Percentiles rank a stretch among this genome's conserved stretches.
phyloP scores from a whole-genome alignment of 805 yeast genomes.

The Yamadazyma olivae region DNA sequence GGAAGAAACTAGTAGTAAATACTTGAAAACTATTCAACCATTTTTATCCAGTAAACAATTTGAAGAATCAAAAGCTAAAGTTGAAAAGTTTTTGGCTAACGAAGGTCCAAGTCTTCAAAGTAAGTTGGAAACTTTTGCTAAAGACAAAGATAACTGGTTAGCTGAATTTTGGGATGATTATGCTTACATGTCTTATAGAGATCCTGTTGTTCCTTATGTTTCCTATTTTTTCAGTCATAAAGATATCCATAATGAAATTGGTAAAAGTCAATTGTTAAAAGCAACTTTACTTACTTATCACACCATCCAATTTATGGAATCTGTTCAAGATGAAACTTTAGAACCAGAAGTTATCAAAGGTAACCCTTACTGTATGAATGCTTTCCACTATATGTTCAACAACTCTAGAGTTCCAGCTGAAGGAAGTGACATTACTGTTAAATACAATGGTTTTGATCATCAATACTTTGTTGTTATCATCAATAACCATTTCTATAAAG shows the following conservation, averaged over 20 bases:
- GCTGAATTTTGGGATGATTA: slow-evolving; percentile 91
- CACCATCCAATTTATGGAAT: slow-evolving; percentile 62
- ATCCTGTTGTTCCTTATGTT: slow-evolving; percentile 92
- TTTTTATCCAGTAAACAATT: slow-evolving; percentile 51
- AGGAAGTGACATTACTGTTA: slow-evolving; percentile 59
- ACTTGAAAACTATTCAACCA: slow-evolving; percentile 73
- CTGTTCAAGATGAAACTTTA: slow-evolving; percentile 67
- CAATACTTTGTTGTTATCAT: slow-evolving; percentile 70
- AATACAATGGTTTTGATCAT: slow-evolving; percentile 48
- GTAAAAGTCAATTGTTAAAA: slow-evolving; percentile 63
- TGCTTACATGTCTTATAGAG: slow-evolving; percentile 87
- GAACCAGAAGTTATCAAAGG: slow-evolving; percentile 79
- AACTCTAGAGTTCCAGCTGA: slow-evolving; percentile 76
- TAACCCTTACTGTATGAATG: slow-evolving; percentile 91
- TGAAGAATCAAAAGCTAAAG: slow-evolving; percentile 48
- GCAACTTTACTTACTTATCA: slow-evolving; percentile 73
- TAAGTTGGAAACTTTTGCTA: slow-evolving; percentile 57
- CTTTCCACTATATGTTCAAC: slow-evolving; percentile 88
- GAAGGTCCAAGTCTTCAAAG: slow-evolving; percentile 66
- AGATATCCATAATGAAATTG: slow-evolving; percentile 57
- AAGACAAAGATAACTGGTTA: slow-evolving; percentile 79
- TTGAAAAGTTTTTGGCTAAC: slow-evolving; percentile 60
- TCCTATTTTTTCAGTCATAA: slow-evolving; percentile 86
- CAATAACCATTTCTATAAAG: slow-evolving; percentile 78
- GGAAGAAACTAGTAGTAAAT: slow-evolving; percentile 63